phyloP scores from a whole-genome alignment of 2,329 filamentous ascomycete species.

The Orbilia ellipsospora region DNA sequence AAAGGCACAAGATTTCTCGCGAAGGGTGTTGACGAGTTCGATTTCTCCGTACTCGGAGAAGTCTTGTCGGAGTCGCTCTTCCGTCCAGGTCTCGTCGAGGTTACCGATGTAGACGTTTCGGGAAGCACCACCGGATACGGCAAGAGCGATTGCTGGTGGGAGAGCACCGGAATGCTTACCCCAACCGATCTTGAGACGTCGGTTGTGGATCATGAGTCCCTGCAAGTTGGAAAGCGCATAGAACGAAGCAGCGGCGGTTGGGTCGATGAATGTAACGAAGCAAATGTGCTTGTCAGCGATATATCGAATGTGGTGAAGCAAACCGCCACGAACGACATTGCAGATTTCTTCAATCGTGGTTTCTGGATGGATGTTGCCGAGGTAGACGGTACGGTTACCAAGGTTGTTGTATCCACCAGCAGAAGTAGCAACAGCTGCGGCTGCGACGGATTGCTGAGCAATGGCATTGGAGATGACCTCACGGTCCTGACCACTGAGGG shows the following conservation, averaged over 20 bases:
- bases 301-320: conserved; percentile 97
- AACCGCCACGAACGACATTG: conserved; percentile 94
- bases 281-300: conserved; percentile 99
- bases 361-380: conserved; percentile 98
- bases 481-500: conserved; percentile 93
- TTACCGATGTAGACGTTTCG: conserved; percentile 98
- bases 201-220: conserved; percentile 98
- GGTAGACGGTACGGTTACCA: conserved; percentile 95
- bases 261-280: conserved; percentile 99
- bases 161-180: conserved; percentile 98
- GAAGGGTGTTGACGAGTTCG: conserved; percentile 92
- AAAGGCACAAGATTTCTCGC: conserved; percentile 99
- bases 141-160: conserved; percentile 92
- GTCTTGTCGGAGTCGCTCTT: conserved; percentile 93
- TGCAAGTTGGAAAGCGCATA: conserved; percentile 97
- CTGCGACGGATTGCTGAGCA: conserved; percentile 96
- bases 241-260: conserved; percentile 96
- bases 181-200: conserved; percentile 97
- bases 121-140: conserved; percentile 96
- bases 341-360: conserved; percentile 99
- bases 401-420: conserved; percentile 97
- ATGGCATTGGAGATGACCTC: conserved; percentile 96
- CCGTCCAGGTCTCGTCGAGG: conserved; percentile 95
- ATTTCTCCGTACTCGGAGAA: conserved; percentile 98
- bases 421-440: conserved; percentile 93